Base-by-base conservation (phyloP, 129 eudicot species). In the Chrysanthemum seticuspe region DNA sequence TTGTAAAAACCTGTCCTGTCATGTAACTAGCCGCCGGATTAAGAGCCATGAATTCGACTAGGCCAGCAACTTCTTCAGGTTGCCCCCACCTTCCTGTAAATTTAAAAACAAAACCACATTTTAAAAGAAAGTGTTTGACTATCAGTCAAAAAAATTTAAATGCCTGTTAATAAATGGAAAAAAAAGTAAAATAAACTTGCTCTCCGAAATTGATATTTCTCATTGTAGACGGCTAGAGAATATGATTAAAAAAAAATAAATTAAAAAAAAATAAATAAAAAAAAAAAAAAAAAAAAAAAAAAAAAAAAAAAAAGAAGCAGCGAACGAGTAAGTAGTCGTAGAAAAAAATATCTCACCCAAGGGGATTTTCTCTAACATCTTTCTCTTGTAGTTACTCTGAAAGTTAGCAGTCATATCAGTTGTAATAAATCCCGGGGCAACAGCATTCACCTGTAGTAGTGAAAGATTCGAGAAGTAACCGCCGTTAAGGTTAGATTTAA, bases 31-130 rank as follows among this genome's bases (percentile, higher is more conserved):
- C 92, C 11, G 98, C 96, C 5, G 96, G 95, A 80, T 80, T 87
- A 49, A 94, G 96, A 72, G 97, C 98, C 85, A 92, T 75, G 80
- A 92, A 89, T 74, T 92, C 96, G 27, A 92, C 96, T 13, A 92
- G 84, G 68, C 96, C 98, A 72, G 98, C 98, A 68, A 92, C 95
- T 78, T 92, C 98, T 83, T 89, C 98, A 0, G 98, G 90, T 58
- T 80, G 76, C 23, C 98, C 98, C 63, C 85, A 85, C 79, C 96
- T 75, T 77, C 96, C 98, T 87, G 86, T 61, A 62, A 36, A 77
- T 57, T 36, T 4, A 31, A 76, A 29, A 74, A 16, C 27, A 10
- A 53, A 65, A 71, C 52, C 4, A 67, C 13, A 34, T 13, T 34
- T 47, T 63, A 25, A 53, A 57, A 6, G 49, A 2, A 10, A 51